Evolutionary conservation across 768 basidiomycete genomes (phyloP).

Genomic region (Hysterangium stoloniferum): DNA sequence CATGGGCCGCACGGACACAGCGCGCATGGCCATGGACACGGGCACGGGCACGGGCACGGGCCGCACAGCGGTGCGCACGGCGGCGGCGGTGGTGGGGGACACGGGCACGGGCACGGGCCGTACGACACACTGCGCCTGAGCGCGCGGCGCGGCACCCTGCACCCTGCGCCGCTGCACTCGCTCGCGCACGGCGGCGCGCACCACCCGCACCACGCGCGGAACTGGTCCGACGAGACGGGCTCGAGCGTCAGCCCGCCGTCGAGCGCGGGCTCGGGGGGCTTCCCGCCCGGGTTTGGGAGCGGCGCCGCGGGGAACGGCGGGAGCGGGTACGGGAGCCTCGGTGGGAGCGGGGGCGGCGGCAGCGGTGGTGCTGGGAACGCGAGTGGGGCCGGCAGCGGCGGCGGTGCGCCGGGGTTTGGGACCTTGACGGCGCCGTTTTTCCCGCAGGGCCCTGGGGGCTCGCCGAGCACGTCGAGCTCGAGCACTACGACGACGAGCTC

Average conservation of each 20-base stretch:
- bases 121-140: too few relatives aligned
- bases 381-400: not conserved
- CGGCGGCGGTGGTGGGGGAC: not conserved
- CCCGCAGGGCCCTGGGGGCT: not conserved
- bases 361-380: not conserved
- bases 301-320: not conserved
- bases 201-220: not conserved
- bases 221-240: slow-evolving; percentile 4
- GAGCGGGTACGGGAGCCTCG: too few relatives aligned
- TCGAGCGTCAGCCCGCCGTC: slow-evolving; percentile 8
- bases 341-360: not conserved
- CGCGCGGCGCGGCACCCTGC: too few relatives aligned
- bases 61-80: not conserved
- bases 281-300: too few relatives aligned
- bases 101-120: too few relatives aligned
- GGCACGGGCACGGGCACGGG: not conserved
- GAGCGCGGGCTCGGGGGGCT: not conserved
- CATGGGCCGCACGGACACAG: not conserved
- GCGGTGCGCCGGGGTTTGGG: not conserved
- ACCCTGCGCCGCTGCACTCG: not conserved
- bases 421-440: not conserved
- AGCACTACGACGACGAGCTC: not conserved
- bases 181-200: not conserved
- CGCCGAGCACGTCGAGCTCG: not conserved
- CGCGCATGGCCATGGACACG: not conserved